A percentile compares a stretch with the other conserved stretches of the same genome.
phyloP scores from a whole-genome alignment of 106 monocot genomes.

The Amphibolis antarctica region DNA sequence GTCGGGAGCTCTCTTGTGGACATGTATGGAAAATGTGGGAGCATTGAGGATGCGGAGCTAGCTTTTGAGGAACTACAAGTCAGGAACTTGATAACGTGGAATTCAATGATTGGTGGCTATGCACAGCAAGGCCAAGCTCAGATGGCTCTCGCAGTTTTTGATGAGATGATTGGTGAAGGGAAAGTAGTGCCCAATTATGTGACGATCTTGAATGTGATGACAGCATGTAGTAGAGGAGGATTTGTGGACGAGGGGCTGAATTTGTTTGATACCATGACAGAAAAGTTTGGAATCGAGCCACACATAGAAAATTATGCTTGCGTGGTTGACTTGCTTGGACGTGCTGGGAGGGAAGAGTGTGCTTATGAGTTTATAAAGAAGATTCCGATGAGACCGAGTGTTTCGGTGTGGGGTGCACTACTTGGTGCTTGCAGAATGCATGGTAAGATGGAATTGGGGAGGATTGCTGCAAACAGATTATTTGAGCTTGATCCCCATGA shows the following conservation, averaged over 20 bases:
- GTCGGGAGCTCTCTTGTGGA: slow-evolving; percentile 67
- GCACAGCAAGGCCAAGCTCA: slow-evolving; percentile 44
- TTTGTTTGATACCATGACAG: slow-evolving; percentile 62
- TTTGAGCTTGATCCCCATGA: slow-evolving; percentile 67
- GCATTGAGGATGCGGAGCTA: slow-evolving; percentile 47
- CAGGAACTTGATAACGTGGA: slow-evolving; percentile 59
- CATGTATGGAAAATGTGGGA: slow-evolving; percentile 91
- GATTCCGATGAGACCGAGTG: slow-evolving; percentile 64
- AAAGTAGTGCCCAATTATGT: slow-evolving; percentile 58
- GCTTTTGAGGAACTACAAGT: slow-evolving; percentile 32
- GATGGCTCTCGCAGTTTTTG: slow-evolving; percentile 34
- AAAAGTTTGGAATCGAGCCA: slow-evolving; percentile 51
- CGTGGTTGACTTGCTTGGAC: slow-evolving; percentile 74
- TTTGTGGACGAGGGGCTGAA: slow-evolving; percentile 38
- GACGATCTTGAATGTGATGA: slow-evolving; percentile 56
- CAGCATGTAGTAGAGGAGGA: slow-evolving; percentile 68
- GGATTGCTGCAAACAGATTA: slow-evolving; percentile 57
- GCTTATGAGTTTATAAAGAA: slow-evolving; percentile 64
- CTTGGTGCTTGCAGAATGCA: slow-evolving; percentile 78
- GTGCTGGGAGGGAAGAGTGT: slow-evolving; percentile 65
- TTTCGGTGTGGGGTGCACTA: slow-evolving; percentile 84
- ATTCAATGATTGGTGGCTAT: slow-evolving; percentile 67
- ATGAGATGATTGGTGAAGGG: slow-evolving; percentile 34
- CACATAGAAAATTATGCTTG: slow-evolving; percentile 77
- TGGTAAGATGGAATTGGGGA: slow-evolving; percentile 57